Conservation (phyloP, 257 asterid species). For the Primulina huaijiensis region DNA sequence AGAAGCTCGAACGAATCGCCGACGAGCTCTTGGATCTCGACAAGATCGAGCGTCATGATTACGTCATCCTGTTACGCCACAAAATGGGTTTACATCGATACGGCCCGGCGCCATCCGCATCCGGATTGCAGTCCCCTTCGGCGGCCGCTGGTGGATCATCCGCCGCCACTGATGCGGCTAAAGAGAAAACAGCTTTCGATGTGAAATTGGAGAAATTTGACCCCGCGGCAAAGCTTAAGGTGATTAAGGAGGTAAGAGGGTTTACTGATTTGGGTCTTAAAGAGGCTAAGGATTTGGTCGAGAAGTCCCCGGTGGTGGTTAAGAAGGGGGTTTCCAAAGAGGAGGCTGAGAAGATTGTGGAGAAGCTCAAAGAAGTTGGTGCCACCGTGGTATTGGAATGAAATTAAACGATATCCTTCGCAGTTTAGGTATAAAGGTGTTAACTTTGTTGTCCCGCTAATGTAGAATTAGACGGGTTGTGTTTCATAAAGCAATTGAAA, state of each 20-base stretch:
- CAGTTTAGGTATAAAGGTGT: neutral
- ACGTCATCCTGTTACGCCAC: constrained; percentile 51
- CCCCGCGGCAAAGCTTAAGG: constrained; percentile 45
- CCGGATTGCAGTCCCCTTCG: constrained; percentile 33
- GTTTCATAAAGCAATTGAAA: neutral
- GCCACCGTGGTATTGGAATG: constrained; percentile 48
- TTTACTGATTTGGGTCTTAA: constrained; percentile 50
- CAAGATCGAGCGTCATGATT: constrained; percentile 75
- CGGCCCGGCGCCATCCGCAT: constrained; percentile 53
- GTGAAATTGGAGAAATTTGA: constrained; percentile 49
- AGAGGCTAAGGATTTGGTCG: constrained; percentile 57
- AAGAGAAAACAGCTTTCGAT: constrained; percentile 39
- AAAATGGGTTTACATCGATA: constrained; percentile 68
- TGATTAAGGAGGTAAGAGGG: constrained; percentile 55
- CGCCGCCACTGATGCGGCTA: constrained; percentile 24
- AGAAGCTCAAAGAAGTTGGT: constrained; percentile 46
- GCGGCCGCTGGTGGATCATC: constrained; percentile 22
- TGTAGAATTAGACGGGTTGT: neutral
- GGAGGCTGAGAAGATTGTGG: constrained; percentile 47
- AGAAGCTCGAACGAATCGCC: constrained; percentile 76
- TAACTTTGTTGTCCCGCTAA: neutral
- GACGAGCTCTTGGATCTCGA: constrained; percentile 61
- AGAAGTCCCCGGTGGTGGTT: constrained; percentile 46
- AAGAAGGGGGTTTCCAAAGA: constrained; percentile 45
- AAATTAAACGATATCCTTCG: neutral